Base-by-base conservation (phyloP, 495 filamentous ascomycete species). In the Extremus antarcticus region DNA sequence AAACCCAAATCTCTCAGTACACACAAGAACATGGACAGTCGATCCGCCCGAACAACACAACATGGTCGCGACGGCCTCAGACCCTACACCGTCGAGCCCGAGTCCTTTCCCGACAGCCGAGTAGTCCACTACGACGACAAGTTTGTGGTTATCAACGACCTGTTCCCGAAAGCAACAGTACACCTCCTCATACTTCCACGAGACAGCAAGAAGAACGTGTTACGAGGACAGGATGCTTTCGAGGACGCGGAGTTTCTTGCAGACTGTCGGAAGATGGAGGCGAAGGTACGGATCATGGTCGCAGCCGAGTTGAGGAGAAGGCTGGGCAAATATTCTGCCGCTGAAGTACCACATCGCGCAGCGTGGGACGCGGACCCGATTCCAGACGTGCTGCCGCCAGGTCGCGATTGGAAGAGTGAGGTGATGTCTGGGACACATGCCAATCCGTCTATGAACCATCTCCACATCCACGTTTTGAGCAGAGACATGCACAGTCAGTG, bases 111-210 rank as follows among this genome's bases (percentile, higher is more conserved):
- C 0, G 41, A 77, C 1, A 68, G 64, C 39, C 68, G 74, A 0
- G 84, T 96, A 0, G 75, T 96, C 47, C 85, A 80, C 65, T 71
- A 85, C 68, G 80, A 82, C 60, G 69, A 73, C 7, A 69, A 83
- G 56, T 94, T 86, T 55, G 90, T 96, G 41, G 78, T 79, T 16
- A 88, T 96, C 70, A 73, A 85, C 41, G 92, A 98, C 68, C 67
- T 78, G 48, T 98, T 80, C 65, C 89, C 91, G 3, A 96, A 97
- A 68, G 80, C 88, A 20, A 79, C 77, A 13, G 71, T 96, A 7
- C 92, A 98, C 68, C 73, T 88, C 0, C 87, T 98, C 15, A 79
- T 98, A 10, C 79, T 98, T 2, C 88, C 90, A 10, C 85, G 90
- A 21, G 78, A 86, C 40, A 68, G 73, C 0, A 58, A 71, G 1